Base-by-base conservation (phyloP, 257 asterid species). In the Anisodus acutangulus region DNA sequence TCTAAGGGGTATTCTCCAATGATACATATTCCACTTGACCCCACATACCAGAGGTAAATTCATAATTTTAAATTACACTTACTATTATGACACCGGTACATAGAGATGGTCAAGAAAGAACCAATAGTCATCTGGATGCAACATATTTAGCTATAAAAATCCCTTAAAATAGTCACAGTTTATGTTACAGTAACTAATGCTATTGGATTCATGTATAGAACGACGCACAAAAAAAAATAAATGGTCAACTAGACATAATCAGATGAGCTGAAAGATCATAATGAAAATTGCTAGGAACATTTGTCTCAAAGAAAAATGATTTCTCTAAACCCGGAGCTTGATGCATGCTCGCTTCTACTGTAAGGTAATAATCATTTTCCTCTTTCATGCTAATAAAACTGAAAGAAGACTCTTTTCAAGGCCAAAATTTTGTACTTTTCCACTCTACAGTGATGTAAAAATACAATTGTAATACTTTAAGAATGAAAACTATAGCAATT, bases 331-430 rank as follows among this genome's bases (percentile, higher is more conserved):
- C 63, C 59, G n/a, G 84, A 19, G 82, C 86, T 89, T 85, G 68
- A 84, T 84, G 85, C 89, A 89, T 53, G 82, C 51, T 78, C 81
- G 57, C 84, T 70, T 82, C 85, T 69, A 51, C 22, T 81, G 83
- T 82, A 71, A 82, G 60, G 67, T 47, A 60, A 82, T 60, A 69
- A 53, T 78, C 41, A 79, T 62, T 85, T 83, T 81, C 83, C 83
- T 80, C 60, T 63, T 68, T 70, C 80, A 45, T 85, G 85, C 63
- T 54, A 55, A 31, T 68, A 63, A 71, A 67, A 80, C 12, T 69
- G 66, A 74, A 51, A 74, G 84, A 82, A 72, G 37, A 35, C n/a
- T 78, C 82, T 80, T 78, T 58, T 58, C 57, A 71, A 71, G 26
- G 71, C 22, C 69, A 57, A 83, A 83, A 55, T 22, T 83, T 69